phyloP scores from a whole-genome alignment of 371 early-diverging fungal species.

The Mucor mucedo region DNA sequence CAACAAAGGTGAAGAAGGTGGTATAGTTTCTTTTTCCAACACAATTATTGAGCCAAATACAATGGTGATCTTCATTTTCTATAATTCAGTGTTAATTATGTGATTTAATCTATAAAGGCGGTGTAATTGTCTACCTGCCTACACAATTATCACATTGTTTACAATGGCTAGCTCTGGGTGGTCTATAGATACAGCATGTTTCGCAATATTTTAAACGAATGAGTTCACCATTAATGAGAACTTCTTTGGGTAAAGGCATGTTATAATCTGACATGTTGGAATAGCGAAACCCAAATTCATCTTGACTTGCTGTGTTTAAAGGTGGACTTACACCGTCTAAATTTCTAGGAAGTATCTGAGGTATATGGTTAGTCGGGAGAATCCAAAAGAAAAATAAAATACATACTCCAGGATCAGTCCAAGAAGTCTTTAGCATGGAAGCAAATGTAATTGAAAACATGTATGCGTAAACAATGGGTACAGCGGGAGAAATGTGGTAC shows the following conservation, averaged over 20 bases:
- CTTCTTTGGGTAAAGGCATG: constrained; percentile 57
- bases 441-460: constrained; percentile 68
- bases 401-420: constrained; percentile 88
- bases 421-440: constrained; percentile 82
- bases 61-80: constrained; percentile 91
- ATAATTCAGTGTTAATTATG: background rate
- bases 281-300: constrained; percentile 21
- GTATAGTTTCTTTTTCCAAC: constrained; percentile 92
- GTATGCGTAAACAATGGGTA: constrained; percentile 76
- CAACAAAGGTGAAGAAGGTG: constrained; percentile 79
- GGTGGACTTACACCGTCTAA: constrained; percentile 47
- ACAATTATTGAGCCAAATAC: constrained; percentile 95
- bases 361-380: background rate
- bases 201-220: constrained; percentile 86
- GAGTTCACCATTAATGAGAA: constrained; percentile 63
- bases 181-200: constrained; percentile 91
- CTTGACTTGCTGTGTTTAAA: background rate
- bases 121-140: constrained; percentile 43
- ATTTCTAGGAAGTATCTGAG: constrained; percentile 70
- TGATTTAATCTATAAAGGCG: background rate
- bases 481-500: constrained; percentile 63
- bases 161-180: constrained; percentile 91
- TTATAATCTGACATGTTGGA: constrained; percentile 26
- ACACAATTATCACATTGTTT: constrained; percentile 92
- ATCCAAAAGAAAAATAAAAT: background rate